Conservation (phyloP, 2,329 filamentous ascomycete genomes). For the Gnomoniopsis sp. region DNA sequence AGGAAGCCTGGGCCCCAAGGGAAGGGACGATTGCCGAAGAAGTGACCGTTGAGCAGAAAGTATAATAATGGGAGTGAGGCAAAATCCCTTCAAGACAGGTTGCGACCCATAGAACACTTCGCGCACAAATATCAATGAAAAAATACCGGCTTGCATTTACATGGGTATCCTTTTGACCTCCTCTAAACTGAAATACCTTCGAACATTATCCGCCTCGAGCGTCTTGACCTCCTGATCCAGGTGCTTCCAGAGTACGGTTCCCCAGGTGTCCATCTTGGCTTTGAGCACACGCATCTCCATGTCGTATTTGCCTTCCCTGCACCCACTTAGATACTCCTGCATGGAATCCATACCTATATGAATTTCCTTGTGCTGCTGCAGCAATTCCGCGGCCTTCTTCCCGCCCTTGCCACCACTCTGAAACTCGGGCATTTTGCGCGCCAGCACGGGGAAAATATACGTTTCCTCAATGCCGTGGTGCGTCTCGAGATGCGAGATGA, state of each 20-base stretch:
- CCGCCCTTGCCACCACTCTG: slow-evolving; percentile 27
- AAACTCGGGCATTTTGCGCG: slow-evolving; percentile 76
- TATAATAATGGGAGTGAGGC: background rate
- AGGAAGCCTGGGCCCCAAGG: background rate
- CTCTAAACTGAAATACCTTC: slow-evolving; percentile 72
- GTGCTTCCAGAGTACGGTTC: slow-evolving; percentile 75
- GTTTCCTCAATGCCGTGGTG: slow-evolving; percentile 84
- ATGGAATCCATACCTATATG: slow-evolving; percentile 71
- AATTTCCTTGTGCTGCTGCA: slow-evolving; percentile 75
- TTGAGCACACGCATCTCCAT: slow-evolving; percentile 59
- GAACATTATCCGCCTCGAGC: slow-evolving; percentile 83
- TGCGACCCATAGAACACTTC: background rate
- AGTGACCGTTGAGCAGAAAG: background rate
- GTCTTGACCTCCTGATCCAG: slow-evolving; percentile 79
- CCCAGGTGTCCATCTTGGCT: slow-evolving; percentile 73
- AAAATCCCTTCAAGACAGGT: background rate
- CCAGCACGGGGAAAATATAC: slow-evolving; percentile 76
- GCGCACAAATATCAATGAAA: background rate
- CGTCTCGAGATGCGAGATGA: slow-evolving; percentile 65
- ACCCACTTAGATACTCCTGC: slow-evolving; percentile 61
- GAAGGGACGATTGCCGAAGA: background rate
- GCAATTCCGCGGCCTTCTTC: slow-evolving; percentile 41
- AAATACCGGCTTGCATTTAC: slow-evolving; percentile 35
- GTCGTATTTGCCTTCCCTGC: slow-evolving; percentile 59
- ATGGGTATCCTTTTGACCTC: slow-evolving; percentile 72